Evolutionary conservation across 495 filamentous ascomycete genomes (phyloP).

Genomic region (Penicillium fimorum): DNA sequence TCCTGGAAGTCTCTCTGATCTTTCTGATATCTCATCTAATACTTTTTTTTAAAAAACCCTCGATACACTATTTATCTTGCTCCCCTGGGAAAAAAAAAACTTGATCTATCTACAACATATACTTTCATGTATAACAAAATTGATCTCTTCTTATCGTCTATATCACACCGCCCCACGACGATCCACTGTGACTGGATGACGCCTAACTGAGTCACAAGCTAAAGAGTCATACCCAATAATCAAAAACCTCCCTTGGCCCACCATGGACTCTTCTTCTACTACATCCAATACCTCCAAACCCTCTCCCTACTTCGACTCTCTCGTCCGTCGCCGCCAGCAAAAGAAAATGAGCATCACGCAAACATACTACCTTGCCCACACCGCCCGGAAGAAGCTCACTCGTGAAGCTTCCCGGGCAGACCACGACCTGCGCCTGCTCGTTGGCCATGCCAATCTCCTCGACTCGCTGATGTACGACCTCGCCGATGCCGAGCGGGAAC

Average conservation of each 20-base stretch:
- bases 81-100: neutral
- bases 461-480: slow-evolving; percentile 96
- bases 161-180: slow-evolving; percentile 9
- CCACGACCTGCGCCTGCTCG: slow-evolving; percentile 90
- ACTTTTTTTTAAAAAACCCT: neutral
- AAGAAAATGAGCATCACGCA: slow-evolving; percentile 95
- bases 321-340: slow-evolving; percentile 47
- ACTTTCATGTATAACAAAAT: neutral
- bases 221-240: slow-evolving; percentile 13
- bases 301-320: slow-evolving; percentile 37
- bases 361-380: slow-evolving; percentile 96
- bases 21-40: neutral
- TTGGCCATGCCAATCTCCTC: slow-evolving; percentile 96
- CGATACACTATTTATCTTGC: slow-evolving; percentile 3
- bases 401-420: slow-evolving; percentile 84
- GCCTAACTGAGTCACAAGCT: slow-evolving; percentile 12
- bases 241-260: slow-evolving; percentile 7
- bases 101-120: slow-evolving; percentile 3
- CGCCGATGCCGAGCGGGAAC: slow-evolving; percentile 88
- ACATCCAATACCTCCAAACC: slow-evolving; percentile 14
- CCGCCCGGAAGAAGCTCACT: slow-evolving; percentile 92
- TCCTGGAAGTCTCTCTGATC: neutral
- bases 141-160: neutral
- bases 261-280: slow-evolving; percentile 27
- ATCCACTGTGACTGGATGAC: slow-evolving; percentile 15